A percentile compares a stretch with the other conserved stretches of the same genome.
Conservation (phyloP, 495 filamentous ascomycete genomes). For the Coniosporium apollinis region DNA sequence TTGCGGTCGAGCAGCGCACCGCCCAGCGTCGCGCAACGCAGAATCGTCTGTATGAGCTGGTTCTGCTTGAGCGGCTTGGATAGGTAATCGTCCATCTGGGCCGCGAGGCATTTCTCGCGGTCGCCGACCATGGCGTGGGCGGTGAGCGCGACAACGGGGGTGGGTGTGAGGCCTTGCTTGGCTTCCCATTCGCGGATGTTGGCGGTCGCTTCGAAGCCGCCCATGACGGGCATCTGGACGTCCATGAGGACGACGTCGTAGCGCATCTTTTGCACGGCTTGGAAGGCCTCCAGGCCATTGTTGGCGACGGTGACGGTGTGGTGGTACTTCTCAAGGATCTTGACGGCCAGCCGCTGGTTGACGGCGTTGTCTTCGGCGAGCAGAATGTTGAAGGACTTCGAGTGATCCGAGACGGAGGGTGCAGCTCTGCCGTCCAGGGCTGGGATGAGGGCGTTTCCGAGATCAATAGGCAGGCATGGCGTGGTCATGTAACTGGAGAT, state of each 20-base stretch:
- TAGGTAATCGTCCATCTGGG: constrained; percentile 98
- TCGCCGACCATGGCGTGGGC: constrained; percentile 99
- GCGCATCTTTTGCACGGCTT: constrained; percentile 72
- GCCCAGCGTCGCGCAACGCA: constrained; percentile 71
- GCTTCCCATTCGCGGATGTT: constrained; percentile 94
- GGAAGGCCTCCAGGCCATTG: constrained; percentile 83
- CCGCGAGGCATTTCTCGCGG: constrained; percentile 93
- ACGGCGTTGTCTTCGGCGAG: constrained; percentile 96
- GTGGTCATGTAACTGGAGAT: constrained; percentile 99
- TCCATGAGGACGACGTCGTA: constrained; percentile 99
- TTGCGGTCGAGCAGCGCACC: constrained; percentile 59
- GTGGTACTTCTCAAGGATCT: constrained; percentile 96
- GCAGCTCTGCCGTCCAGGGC: constrained; percentile 88
- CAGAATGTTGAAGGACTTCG: constrained; percentile 88
- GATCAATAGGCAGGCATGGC: constrained; percentile 83
- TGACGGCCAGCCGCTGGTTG: constrained; percentile 90
- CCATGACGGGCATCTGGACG: constrained; percentile 99
- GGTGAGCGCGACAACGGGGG: constrained; percentile 92
- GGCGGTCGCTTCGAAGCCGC: constrained; percentile 92
- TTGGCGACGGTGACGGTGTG: constrained; percentile 92
- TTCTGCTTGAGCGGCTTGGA: constrained; percentile 97
- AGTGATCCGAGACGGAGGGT: constrained; percentile 82
- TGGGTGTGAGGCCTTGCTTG: constrained; percentile 55
- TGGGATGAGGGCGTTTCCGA: constrained; percentile 97
- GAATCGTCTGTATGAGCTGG: constrained; percentile 94